A percentile compares a stretch with the other conserved stretches of the same genome.
phyloP scores from a whole-genome alignment of 805 yeast genomes.

The Candida sphagnicola region DNA sequence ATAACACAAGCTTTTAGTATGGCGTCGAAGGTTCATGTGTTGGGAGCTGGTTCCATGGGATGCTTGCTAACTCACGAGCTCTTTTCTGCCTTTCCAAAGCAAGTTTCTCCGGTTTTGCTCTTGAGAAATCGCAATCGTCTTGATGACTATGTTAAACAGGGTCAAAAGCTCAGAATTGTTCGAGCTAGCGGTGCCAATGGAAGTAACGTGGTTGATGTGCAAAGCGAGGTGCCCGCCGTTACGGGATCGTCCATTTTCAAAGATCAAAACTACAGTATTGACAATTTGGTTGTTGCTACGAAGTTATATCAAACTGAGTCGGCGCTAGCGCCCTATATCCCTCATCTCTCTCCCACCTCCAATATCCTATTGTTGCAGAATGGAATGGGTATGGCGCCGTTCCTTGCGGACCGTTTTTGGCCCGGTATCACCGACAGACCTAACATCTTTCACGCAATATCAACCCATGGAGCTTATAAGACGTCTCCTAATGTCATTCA shows the following conservation, averaged over 20 bases:
- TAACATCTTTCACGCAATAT: conserved; percentile 65
- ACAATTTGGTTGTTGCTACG: conserved; percentile 68
- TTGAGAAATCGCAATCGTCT: conserved; percentile 37
- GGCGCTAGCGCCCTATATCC: conserved; percentile 57
- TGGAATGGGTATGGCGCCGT: conserved; percentile 71
- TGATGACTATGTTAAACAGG: conserved; percentile 35
- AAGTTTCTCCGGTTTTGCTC: conserved; percentile 34
- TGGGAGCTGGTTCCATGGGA: conserved; percentile 57
- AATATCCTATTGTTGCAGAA: conserved; percentile 74
- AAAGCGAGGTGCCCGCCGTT: conserved; percentile 22
- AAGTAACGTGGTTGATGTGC: too few relatives aligned
- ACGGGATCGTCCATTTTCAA: conserved; percentile 14
- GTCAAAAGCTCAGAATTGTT: conserved; percentile 31
- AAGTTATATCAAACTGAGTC: conserved; percentile 70
- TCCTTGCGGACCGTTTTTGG: conserved; percentile 53
- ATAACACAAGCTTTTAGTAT: too few relatives aligned
- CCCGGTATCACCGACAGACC: conserved; percentile 46
- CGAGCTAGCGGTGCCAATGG: conserved; percentile 18
- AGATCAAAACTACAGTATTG: conserved; percentile 26
- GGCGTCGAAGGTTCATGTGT: conserved; percentile 27
- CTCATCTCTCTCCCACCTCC: conserved; percentile 45
- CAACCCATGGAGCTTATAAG: conserved; percentile 78
- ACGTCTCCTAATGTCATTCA: conserved; percentile 23
- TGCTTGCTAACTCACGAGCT: conserved; percentile 44
- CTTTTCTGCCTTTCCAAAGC: conserved; percentile 35